Base-by-base conservation (phyloP, 1,284 basidiomycete genomes). In the Termitomyces sp. region DNA sequence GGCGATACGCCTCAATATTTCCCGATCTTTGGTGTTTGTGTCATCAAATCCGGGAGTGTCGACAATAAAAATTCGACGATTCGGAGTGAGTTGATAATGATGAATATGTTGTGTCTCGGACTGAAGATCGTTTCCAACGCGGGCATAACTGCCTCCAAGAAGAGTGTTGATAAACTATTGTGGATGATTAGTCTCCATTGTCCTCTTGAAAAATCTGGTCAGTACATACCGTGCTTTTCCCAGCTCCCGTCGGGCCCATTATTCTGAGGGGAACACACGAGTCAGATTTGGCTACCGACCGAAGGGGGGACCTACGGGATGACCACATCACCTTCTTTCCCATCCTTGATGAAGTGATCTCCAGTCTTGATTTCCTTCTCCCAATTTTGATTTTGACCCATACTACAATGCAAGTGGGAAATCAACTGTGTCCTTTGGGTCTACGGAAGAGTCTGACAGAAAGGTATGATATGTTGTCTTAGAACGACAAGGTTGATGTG, bases 31-130 rank as follows among this genome's bases (percentile, higher is more conserved):
- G 10, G 45, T 34, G 24, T 39, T 48, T 31, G 51, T 53, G 19
- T 53, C 51, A 30, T 53, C 51, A 7, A 53, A 53, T 19, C 51
- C 51, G 1, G 51, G 51, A 11, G 51, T 53, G 21, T 53, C 51
- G 19, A 53, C 41, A 21, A 53, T 14, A 26, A 53, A 47, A 5
- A 53, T 35, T 43, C 51, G 45, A 41, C 46, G 49, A 19, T 26
- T 37, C 6, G 49, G 49, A 41, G 19, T 26, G 14, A 53, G 40
- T 28, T 34, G 34, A 31, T 46, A 48, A 33, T 53, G 44, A 16
- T 47, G 13, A 13, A 53, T 34, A n/a, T 40, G 37, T 16, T 48
- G 39, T 6, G 51, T 53, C 45, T 53, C 51, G 10, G 51, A 53
- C 13, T 39, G 38, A 33, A 53, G 39, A 16, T 44, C 41, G 18